Percentiles rank a stretch among this genome's conserved stretches.
phyloP scores from a whole-genome alignment of 2,329 filamentous ascomycete species.

The Fusarium multiceps region DNA sequence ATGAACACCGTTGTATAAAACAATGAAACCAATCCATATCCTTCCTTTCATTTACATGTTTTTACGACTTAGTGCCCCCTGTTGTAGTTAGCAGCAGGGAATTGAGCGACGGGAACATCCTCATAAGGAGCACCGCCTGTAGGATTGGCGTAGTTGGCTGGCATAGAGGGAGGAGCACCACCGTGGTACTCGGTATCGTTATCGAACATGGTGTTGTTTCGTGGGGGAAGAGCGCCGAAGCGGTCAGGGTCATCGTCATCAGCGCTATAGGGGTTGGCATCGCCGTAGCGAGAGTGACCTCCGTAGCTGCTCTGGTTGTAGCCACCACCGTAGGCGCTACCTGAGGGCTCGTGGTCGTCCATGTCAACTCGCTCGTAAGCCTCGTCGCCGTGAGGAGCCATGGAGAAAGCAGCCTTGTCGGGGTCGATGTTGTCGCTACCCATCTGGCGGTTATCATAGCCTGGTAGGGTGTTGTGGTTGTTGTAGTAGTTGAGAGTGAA shows the following conservation, averaged over 20 bases:
- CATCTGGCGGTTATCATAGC: constrained; percentile 64
- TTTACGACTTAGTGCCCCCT: constrained; percentile 54
- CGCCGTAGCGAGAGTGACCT: constrained; percentile 50
- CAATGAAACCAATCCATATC: constrained; percentile 40
- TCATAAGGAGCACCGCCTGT: constrained; percentile 40
- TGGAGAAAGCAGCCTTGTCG: constrained; percentile 76
- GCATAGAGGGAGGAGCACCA: constrained; percentile 41
- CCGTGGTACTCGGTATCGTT: constrained; percentile 61
- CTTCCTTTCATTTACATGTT: constrained; percentile 34
- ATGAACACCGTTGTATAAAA: constrained; percentile 33
- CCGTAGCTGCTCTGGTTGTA: constrained; percentile 51
- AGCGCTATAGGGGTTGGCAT: constrained; percentile 53
- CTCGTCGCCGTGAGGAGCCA: constrained; percentile 74
- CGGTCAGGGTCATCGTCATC: constrained; percentile 55
- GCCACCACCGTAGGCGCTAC: constrained; percentile 35
- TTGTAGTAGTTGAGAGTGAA: constrained; percentile 72
- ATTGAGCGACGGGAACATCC: constrained; percentile 59
- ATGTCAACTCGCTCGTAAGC: constrained; percentile 71
- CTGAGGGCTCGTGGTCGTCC: constrained; percentile 60
- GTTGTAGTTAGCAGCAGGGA: constrained; percentile 69
- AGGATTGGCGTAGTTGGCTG: constrained; percentile 42
- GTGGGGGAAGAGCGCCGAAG: constrained; percentile 53
- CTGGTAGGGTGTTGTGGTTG: constrained; percentile 70
- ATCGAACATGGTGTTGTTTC: constrained; percentile 60
- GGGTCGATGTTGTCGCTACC: constrained; percentile 69